Evolutionary conservation across 2,329 filamentous ascomycete species (phyloP), one percentile per base, ranked within the genome.

Genomic region (Myriosclerotinia curreyana): DNA sequence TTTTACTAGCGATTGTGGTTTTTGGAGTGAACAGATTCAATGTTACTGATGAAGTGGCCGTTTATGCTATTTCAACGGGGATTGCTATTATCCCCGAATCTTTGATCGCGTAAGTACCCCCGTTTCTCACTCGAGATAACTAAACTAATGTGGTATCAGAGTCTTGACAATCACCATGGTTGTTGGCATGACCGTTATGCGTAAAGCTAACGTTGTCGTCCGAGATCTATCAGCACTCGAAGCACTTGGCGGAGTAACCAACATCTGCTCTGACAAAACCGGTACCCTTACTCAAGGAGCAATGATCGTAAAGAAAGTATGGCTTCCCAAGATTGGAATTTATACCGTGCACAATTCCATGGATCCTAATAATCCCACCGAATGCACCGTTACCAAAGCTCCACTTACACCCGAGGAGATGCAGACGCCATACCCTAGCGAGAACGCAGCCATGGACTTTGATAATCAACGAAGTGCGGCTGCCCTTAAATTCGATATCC

Each of bases 261-360:
- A 90, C 14, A 87, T 92, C 50, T 91, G 89, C 74, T 91, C 88
- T 0, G 89, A 92, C 74, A 92, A 92, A 78, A 92, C 89, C 0
- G 89, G 89, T 1, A 90, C 87, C 0, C 76, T 90, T 64, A 90
- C 87, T 8, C 69, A 74, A 65, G 73, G 72, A 25, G 83, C 83
- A 67, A 86, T 86, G 84, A 80, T 86, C n/a, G 80, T 83, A 8
- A 78, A 82, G 50, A 83, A 82, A 67, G 82, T 80, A 1, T 85
- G 82, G 81, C 77, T 86, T 17, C 82, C 83, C 3, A 78, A 77
- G 17, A 76, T 78, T 36, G 82, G 82, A 3, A 79, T 79, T 22
- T 79, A 84, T 72, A 80, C 77, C 2, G 77, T 87, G 38, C 77
- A 80, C 54, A 77, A 81, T 55, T 81, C 80, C 28, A 80, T 79